Evolutionary conservation across 352 stramenopile genomes (phyloP).

Genomic region (Phytophthora multivora): DNA sequence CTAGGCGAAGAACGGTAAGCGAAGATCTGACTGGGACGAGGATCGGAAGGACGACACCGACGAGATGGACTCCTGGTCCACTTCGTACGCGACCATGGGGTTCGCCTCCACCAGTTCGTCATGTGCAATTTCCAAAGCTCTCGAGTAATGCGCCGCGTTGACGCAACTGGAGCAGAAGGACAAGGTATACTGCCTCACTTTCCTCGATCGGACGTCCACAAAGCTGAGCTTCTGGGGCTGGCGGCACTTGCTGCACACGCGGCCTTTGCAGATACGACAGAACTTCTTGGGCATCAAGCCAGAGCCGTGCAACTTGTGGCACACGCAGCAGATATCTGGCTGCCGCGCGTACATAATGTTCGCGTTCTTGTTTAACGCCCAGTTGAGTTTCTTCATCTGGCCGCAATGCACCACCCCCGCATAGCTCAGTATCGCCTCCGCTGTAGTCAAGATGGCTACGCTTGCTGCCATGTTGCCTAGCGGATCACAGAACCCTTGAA

Average conservation of each 20-base stretch:
- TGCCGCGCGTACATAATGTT: constrained; percentile 21
- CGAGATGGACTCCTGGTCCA: constrained; percentile 38
- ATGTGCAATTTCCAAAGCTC: constrained; percentile 21
- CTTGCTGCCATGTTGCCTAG: constrained; percentile 32
- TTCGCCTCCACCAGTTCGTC: constrained; percentile 35
- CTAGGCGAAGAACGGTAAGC: constrained; percentile 27
- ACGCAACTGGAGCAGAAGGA: constrained; percentile 34
- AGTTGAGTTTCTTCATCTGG: constrained; percentile 49
- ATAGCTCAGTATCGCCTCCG: constrained; percentile 34
- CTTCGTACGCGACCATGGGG: constrained; percentile 31
- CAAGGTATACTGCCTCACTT: constrained; percentile 31
- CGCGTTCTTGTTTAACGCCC: constrained; percentile 36
- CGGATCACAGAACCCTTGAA: constrained; percentile 34
- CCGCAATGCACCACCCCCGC: constrained; percentile 31
- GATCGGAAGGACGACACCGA: constrained; percentile 36
- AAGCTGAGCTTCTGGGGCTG: constrained; percentile 35
- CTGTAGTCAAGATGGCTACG: constrained; percentile 37
- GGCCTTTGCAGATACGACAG: constrained; percentile 37
- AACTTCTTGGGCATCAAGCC: constrained; percentile 27
- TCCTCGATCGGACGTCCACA: constrained; percentile 22
- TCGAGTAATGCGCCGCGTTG: constrained; percentile 11
- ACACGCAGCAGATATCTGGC: constrained; percentile 33
- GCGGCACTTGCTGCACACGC: constrained; percentile 32
- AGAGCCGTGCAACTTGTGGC: constrained; percentile 19
- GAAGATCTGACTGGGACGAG: constrained; percentile 27